Conservation (phyloP, 768 basidiomycete species). For the Pisolithus marmoratus region DNA sequence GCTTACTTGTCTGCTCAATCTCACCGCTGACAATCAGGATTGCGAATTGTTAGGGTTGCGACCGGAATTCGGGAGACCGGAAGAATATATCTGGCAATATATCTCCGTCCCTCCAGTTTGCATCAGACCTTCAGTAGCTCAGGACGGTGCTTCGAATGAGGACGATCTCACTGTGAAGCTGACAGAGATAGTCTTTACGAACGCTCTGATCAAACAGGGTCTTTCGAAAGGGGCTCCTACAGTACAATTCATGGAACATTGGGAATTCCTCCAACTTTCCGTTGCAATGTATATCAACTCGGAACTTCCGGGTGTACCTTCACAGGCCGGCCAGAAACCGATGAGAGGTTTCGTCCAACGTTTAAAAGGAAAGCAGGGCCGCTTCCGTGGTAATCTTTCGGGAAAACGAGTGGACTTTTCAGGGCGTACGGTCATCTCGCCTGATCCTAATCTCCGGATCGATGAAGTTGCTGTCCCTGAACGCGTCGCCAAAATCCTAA, state of each 20-base stretch:
- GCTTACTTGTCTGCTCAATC: background rate
- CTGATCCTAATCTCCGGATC: slow-evolving; percentile 97
- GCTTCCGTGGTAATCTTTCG: slow-evolving; percentile 95
- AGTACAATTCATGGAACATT: slow-evolving; percentile 94
- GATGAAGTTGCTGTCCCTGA: slow-evolving; percentile 98
- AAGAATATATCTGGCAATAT: slow-evolving; percentile 99
- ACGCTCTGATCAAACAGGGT: slow-evolving; percentile 87
- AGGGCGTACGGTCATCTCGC: slow-evolving; percentile 96
- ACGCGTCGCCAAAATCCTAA: slow-evolving; percentile 89
- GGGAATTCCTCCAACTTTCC: slow-evolving; percentile 93
- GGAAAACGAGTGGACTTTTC: slow-evolving; percentile 99
- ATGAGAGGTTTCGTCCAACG: slow-evolving; percentile 98
- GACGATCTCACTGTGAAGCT: slow-evolving; percentile 97
- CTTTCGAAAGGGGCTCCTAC: slow-evolving; percentile 84
- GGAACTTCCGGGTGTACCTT: slow-evolving; percentile 88
- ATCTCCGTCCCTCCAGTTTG: slow-evolving; percentile 97
- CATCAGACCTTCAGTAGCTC: slow-evolving; percentile 94
- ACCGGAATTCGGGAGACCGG: slow-evolving; percentile 85
- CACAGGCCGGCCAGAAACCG: slow-evolving; percentile 84
- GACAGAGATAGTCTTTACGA: slow-evolving; percentile 93
- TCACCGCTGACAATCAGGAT: slow-evolving; percentile 49
- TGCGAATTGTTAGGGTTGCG: slow-evolving; percentile 91
- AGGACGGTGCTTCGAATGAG: slow-evolving; percentile 97
- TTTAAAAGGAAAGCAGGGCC: slow-evolving; percentile 97
- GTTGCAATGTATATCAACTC: slow-evolving; percentile 99